Evolutionary conservation across 352 stramenopile genomes (phyloP).

Genomic region (Globisporangium iwayamae): DNA sequence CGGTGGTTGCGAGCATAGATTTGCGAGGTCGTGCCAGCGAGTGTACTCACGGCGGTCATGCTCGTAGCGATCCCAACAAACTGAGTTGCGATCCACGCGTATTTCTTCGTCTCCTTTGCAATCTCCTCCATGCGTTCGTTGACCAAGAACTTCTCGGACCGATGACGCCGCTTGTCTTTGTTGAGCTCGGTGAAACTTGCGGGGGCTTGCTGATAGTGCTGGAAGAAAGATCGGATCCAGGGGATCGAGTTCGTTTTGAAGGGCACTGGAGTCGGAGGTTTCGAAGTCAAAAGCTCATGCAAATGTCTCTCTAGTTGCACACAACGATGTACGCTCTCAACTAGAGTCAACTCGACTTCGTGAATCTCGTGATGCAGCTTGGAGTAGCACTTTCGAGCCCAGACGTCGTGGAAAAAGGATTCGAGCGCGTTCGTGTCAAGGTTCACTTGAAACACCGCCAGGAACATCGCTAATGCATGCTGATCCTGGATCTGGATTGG

Average conservation of each 20-base stretch:
- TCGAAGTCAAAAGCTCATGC: background rate
- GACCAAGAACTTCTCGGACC: conserved; percentile 8
- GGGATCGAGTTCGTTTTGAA: conserved; percentile 2
- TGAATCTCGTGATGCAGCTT: conserved; percentile 17
- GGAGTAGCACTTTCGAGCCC: conserved; percentile 10
- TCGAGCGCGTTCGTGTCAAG: conserved; percentile 12
- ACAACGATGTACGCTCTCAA: conserved; percentile 9
- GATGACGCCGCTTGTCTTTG: conserved; percentile 9
- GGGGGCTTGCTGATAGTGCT: conserved; percentile 1
- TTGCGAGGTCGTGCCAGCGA: conserved; percentile 16
- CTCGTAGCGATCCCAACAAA: conserved; percentile 20
- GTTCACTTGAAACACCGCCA: conserved; percentile 24
- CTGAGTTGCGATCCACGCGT: background rate
- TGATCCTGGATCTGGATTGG: conserved; percentile 13
- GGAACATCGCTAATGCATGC: conserved; percentile 18
- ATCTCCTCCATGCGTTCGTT: conserved; percentile 7
- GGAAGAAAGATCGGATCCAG: conserved; percentile 9
- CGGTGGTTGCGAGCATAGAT: conserved; percentile 29
- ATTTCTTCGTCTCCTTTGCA: background rate
- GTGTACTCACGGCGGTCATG: conserved; percentile 19
- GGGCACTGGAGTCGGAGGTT: background rate
- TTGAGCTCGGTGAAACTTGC: background rate
- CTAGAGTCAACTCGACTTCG: conserved; percentile 13
- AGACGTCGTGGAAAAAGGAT: conserved; percentile 25
- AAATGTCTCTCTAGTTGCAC: conserved; percentile 4